phyloP scores from a whole-genome alignment of 2,329 filamentous ascomycete species.

The Diplodia corticola region DNA sequence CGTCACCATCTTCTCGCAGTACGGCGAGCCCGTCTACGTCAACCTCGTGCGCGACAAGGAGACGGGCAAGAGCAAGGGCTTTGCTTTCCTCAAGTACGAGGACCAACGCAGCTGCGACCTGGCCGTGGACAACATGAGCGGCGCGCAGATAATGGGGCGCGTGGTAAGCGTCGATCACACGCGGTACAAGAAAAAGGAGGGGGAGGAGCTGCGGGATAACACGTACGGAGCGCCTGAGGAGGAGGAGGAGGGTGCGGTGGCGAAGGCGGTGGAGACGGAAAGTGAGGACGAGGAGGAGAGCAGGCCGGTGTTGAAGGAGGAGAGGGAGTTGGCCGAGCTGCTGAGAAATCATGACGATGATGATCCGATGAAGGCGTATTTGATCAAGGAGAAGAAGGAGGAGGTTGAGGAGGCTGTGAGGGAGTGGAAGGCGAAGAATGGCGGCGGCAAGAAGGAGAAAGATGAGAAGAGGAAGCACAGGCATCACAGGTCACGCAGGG shows the following conservation, averaged over 20 bases:
- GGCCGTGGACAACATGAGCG: constrained; percentile 92
- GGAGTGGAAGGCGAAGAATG: constrained; percentile 50
- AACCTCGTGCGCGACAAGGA: constrained; percentile 94
- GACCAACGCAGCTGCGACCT: constrained; percentile 95
- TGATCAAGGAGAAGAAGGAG: constrained; percentile 89
- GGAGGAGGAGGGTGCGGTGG: constrained; percentile 57
- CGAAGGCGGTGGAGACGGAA: constrained; percentile 44
- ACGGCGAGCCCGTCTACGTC: constrained; percentile 89
- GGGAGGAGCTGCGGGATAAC: constrained; percentile 44
- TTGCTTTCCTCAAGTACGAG: constrained; percentile 97
- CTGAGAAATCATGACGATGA: constrained; percentile 86
- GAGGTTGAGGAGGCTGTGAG: constrained; percentile 73
- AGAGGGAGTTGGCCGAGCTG: constrained; percentile 73
- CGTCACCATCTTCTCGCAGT: constrained; percentile 95
- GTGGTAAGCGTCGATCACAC: constrained; percentile 88
- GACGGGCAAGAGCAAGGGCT: constrained; percentile 90
- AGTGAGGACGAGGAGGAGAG: constrained; percentile 42
- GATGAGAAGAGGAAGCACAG: constrained; percentile 12
- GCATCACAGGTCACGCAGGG: constrained; percentile 16
- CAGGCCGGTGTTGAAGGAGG: constrained; percentile 73
- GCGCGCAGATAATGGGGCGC: constrained; percentile 77
- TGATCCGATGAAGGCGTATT: constrained; percentile 92
- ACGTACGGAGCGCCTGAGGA: constrained; percentile 35
- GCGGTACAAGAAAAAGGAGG: constrained; percentile 84
- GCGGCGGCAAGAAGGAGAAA: constrained; percentile 26